Conservation (phyloP, 2,329 filamentous ascomycete genomes). For the Pseudofabraea citricarpa region DNA sequence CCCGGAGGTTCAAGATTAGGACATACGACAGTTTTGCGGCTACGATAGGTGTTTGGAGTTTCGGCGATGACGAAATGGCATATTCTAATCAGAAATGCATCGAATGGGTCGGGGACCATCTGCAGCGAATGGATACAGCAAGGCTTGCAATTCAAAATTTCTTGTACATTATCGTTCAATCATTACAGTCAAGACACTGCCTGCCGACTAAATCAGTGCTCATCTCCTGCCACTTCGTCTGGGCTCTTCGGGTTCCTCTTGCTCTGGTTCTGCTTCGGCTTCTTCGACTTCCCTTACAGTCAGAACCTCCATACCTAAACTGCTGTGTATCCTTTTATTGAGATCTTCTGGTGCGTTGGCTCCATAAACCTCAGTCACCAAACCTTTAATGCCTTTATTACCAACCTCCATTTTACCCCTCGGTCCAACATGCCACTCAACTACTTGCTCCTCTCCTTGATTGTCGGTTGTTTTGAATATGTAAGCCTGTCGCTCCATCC, state of each 20-base stretch:
- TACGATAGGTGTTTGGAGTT: too few relatives aligned
- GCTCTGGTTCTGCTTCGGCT: slow-evolving; percentile 12
- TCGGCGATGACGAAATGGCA: neutral
- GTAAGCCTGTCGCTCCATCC: slow-evolving; percentile 79
- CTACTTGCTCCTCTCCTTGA: slow-evolving; percentile 65
- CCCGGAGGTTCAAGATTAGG: slow-evolving; percentile 51
- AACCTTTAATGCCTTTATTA: slow-evolving; percentile 64
- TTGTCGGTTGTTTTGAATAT: slow-evolving; percentile 69
- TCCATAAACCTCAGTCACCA: slow-evolving; percentile 61
- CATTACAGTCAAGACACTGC: slow-evolving; percentile 10
- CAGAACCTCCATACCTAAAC: slow-evolving; percentile 46
- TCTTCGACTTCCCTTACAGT: slow-evolving; percentile 5
- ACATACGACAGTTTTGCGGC: too few relatives aligned
- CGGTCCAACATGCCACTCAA: slow-evolving; percentile 81
- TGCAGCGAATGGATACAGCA: too few relatives aligned
- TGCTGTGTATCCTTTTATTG: slow-evolving; percentile 55
- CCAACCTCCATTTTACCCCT: slow-evolving; percentile 83
- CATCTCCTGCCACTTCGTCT: slow-evolving; percentile 20
- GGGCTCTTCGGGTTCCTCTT: slow-evolving; percentile 11
- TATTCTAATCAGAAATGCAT: too few relatives aligned
- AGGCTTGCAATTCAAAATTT: too few relatives aligned
- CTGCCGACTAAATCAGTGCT: slow-evolving; percentile 10
- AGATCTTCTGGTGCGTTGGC: slow-evolving; percentile 45
- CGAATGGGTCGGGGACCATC: too few relatives aligned
- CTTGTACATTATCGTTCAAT: slow-evolving; percentile 1